A percentile compares a stretch with the other conserved stretches of the same genome.
These are phyloP conservation scores for Brassica juncea DNA, from an alignment of 345 rosid species.

Conservation along the genomic window DNA sequence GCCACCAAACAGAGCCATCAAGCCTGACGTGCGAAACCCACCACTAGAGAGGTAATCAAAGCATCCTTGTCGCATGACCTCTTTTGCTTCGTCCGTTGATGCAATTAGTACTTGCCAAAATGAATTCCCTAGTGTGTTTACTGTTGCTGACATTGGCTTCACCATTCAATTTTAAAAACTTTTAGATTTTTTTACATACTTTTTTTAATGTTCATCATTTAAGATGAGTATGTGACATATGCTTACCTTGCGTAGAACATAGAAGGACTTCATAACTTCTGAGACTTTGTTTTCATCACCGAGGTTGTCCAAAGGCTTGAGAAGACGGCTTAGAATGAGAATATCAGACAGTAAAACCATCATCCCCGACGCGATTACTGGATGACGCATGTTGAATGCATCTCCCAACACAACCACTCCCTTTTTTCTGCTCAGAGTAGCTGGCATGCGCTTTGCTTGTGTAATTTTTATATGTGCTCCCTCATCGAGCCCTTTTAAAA, in stretches of 20 bases:
- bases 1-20: slow-evolving; percentile 24
- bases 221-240: neutral
- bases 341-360: slow-evolving; percentile 54
- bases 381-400: slow-evolving; percentile 61
- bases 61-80: slow-evolving; percentile 44
- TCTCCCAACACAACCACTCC: slow-evolving; percentile 58
- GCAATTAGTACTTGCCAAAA: slow-evolving; percentile 37
- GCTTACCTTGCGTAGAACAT: slow-evolving; percentile 48
- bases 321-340: slow-evolving; percentile 50
- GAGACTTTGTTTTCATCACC: neutral
- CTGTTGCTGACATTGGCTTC: slow-evolving; percentile 26
- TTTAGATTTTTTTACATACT: neutral
- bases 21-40: slow-evolving; percentile 28
- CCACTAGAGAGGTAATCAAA: slow-evolving; percentile 40
- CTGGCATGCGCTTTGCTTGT: slow-evolving; percentile 45
- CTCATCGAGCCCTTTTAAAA: slow-evolving; percentile 30
- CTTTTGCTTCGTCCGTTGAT: slow-evolving; percentile 36
- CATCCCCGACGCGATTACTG: slow-evolving; percentile 56
- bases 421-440: slow-evolving; percentile 44
- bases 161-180: neutral
- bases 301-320: slow-evolving; percentile 40
- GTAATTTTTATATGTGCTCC: slow-evolving; percentile 43
- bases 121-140: slow-evolving; percentile 40
- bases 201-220: neutral
- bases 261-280: slow-evolving; percentile 50